Evolutionary conservation across 2,329 filamentous ascomycete genomes (phyloP), one percentile per base, ranked within the genome.

Genomic region (Ceratocystiopsis minuta): DNA sequence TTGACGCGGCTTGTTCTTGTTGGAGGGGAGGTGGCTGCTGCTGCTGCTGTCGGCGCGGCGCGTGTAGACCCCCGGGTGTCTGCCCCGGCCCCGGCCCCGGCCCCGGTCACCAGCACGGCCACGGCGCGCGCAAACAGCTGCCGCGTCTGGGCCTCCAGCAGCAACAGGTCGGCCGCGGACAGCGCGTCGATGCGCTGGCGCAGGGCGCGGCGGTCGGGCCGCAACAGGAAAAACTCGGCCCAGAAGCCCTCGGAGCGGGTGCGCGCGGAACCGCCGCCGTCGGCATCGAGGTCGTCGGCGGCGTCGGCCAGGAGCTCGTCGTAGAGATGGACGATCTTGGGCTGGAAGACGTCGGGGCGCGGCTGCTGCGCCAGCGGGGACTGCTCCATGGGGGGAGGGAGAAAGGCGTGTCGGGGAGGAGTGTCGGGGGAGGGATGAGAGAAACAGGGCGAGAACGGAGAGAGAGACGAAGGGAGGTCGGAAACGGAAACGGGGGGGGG

Each of bases 291-390:
- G 24, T 6, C 9, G 24, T 2, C 5, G 24, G 24, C 9, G 24
- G 24, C 9, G 34, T 33, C 34, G 34, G 33, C 5, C n/a, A 43
- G 88, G 16, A 96, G 67, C 49, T 74, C 71, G 54, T 87, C 75
- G 61, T 98, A 98, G 40, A 96, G 75, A 58, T 81, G 72, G 46
- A 93, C 80, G 51, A 98, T 83, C 65, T 98, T 98, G 42, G 83
- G 88, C 61, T 92, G 81, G 58, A 98, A 95, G 35, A 80, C 75
- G 59, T 92, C 81, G 42, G 88, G 90, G 54, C 85, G 75, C 61
- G 76, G 75, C 68, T 95, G 86, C 62, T 92, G 86, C 44, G 87
- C 94, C 57, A 98, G 73, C 49, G 90, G 90, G 57, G 88, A 96
- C 66, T 93, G 46, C 28, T 49, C 48, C 48, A 51, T 51, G 16